Percentiles rank a stretch among this genome's conserved stretches.
Conservation (phyloP, 2,329 filamentous ascomycete species). For the Volutella citrinella region DNA sequence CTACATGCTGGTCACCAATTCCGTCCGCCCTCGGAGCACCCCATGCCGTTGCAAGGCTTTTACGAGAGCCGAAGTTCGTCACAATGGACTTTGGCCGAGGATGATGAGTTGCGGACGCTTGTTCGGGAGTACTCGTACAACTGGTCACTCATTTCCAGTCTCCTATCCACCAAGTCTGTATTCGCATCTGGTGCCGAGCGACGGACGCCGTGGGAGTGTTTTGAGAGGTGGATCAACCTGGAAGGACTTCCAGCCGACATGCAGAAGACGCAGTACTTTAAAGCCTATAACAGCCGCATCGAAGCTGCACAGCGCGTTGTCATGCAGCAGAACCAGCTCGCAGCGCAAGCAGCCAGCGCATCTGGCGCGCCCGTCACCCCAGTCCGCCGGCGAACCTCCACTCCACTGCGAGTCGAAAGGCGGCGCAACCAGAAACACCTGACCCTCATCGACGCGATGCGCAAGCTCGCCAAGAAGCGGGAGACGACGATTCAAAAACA, state of each 20-base stretch:
- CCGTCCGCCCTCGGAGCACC: constrained; percentile 84
- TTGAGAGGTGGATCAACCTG: constrained; percentile 91
- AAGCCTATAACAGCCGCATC: constrained; percentile 61
- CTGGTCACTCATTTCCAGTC: constrained; percentile 89
- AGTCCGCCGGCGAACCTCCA: constrained; percentile 66
- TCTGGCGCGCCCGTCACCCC: constrained; percentile 31
- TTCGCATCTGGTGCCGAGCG: constrained; percentile 86
- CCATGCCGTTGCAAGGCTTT: constrained; percentile 86
- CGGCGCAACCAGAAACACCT: constrained; percentile 83
- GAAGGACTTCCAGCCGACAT: constrained; percentile 91
- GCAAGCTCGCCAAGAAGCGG: constrained; percentile 90
- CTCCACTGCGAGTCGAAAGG: constrained; percentile 81
- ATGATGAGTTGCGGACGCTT: constrained; percentile 80
- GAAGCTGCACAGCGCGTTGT: constrained; percentile 57
- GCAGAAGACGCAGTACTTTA: constrained; percentile 94
- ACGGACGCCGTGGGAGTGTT: constrained; percentile 96
- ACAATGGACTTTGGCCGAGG: constrained; percentile 87
- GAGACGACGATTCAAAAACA: constrained; percentile 85
- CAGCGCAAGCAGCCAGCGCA: constrained; percentile 48
- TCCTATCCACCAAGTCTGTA: constrained; percentile 69
- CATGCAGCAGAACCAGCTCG: constrained; percentile 50
- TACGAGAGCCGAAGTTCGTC: constrained; percentile 85
- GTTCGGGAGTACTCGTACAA: constrained; percentile 96
- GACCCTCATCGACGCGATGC: constrained; percentile 88
- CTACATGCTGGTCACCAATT: constrained; percentile 91